A percentile compares a stretch with the other conserved stretches of the same genome.
Evolutionary conservation across 805 yeast species (phyloP).

Genomic region (Yamadazyma tumulicola): DNA sequence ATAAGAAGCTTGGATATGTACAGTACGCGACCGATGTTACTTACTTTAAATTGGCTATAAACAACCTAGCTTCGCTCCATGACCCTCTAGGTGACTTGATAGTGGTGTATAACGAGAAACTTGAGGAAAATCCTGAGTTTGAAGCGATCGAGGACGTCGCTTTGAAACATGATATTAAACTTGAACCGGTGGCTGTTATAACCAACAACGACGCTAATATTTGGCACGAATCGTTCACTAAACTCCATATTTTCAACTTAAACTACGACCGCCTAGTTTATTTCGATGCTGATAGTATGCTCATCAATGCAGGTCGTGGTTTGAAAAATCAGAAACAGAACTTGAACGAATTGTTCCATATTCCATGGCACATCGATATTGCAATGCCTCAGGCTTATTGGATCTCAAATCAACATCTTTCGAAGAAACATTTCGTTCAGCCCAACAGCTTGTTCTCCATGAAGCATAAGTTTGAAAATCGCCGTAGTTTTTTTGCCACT

Average conservation of each 20-base stretch:
- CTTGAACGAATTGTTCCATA: slow-evolving; percentile 28
- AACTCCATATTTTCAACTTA: slow-evolving; percentile 49
- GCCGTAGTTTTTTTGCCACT: slow-evolving; percentile 33
- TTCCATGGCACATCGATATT: slow-evolving; percentile 21
- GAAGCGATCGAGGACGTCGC: slow-evolving; percentile 12
- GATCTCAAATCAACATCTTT: slow-evolving; percentile 17
- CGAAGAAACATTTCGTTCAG: slow-evolving; percentile 13
- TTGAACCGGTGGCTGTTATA: slow-evolving; percentile 20
- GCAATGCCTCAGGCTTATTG: slow-evolving; percentile 38
- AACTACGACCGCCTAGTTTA: slow-evolving; percentile 53
- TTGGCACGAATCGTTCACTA: slow-evolving; percentile 55
- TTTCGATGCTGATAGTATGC: slow-evolving; percentile 55
- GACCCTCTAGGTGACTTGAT: slow-evolving; percentile 40
- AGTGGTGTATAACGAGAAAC: slow-evolving; percentile 31
- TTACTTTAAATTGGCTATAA: slow-evolving; percentile 50
- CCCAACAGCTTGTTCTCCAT: slow-evolving; percentile 17
- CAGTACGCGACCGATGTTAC: slow-evolving; percentile 54
- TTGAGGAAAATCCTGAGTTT: slow-evolving; percentile 15
- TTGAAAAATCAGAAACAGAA: slow-evolving; percentile 11
- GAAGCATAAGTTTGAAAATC: slow-evolving; percentile 25
- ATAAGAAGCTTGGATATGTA: slow-evolving; percentile 47
- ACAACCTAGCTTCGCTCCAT: slow-evolving; percentile 39
- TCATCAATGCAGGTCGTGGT: slow-evolving; percentile 14
- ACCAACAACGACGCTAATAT: slow-evolving; percentile 9
- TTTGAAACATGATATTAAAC: slow-evolving; percentile 18